phyloP scores from a whole-genome alignment of 768 basidiomycete species.

The Galerina sulciceps region DNA sequence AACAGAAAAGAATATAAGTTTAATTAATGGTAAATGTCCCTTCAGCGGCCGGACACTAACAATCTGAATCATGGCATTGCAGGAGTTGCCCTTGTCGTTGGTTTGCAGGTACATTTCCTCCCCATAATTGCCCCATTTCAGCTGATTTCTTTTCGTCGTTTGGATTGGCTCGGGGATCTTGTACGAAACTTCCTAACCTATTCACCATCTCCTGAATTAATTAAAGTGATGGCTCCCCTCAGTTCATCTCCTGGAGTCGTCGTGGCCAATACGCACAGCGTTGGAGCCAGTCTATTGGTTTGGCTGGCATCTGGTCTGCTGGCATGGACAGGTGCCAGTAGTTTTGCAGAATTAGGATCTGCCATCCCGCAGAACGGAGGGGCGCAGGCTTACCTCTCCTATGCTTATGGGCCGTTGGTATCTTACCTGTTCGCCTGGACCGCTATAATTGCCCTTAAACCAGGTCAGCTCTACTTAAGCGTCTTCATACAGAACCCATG shows the following conservation, averaged over 20 bases:
- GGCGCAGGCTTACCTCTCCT: conserved; percentile 83
- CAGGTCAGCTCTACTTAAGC: conserved; percentile 49
- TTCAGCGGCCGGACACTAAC: background rate
- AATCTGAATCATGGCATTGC: background rate
- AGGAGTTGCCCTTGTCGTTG: conserved; percentile 89
- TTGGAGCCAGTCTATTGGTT: conserved; percentile 85
- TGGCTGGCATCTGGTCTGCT: conserved; percentile 86
- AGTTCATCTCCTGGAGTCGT: conserved; percentile 94
- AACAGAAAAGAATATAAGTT: conserved; percentile 73
- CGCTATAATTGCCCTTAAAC: conserved; percentile 86
- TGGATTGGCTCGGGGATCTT: conserved; percentile 95
- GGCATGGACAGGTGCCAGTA: conserved; percentile 95
- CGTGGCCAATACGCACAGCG: conserved; percentile 85
- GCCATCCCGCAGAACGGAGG: conserved; percentile 82
- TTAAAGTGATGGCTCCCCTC: background rate
- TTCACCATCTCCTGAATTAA: background rate
- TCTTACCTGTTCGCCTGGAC: conserved; percentile 97
- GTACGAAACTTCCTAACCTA: conserved; percentile 44
- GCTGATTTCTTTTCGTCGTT: background rate
- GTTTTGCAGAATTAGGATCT: conserved; percentile 90
- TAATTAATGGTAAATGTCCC: conserved; percentile 70
- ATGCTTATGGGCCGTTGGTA: conserved; percentile 84
- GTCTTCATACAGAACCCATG: background rate
- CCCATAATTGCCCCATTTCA: background rate
- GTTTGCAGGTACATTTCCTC: conserved; percentile 61